Evolutionary conservation across 2,329 filamentous ascomycete species (phyloP).

Genomic region (Cordyceps javanica): DNA sequence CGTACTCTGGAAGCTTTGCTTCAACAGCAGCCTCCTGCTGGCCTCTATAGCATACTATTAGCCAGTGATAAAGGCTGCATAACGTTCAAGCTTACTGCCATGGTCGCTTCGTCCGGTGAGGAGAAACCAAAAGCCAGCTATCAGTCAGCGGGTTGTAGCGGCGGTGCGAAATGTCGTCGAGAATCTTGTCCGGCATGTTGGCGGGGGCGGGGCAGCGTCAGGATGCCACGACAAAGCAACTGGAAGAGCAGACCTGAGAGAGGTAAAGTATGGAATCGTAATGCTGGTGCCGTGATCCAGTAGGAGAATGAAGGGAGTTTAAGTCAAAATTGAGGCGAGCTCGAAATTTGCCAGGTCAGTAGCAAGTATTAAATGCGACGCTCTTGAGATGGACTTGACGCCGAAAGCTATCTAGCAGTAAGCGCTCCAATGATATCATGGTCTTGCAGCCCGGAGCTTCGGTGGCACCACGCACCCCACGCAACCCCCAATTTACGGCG

Average conservation of each 20-base stretch:
- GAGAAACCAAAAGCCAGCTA: conserved; percentile 89
- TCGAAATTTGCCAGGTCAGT: background rate
- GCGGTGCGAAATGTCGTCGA: conserved; percentile 94
- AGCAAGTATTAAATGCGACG: background rate
- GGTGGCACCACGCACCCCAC: background rate
- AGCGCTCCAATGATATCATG: conserved; percentile 14
- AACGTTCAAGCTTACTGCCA: conserved; percentile 69
- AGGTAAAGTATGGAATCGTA: background rate
- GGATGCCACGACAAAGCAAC: background rate
- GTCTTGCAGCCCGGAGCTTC: background rate
- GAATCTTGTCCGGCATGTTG: conserved; percentile 65
- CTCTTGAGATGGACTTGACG: background rate
- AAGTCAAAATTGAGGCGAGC: background rate
- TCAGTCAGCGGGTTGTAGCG: conserved; percentile 88
- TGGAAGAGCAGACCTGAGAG: background rate
- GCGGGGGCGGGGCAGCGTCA: conserved; percentile 13
- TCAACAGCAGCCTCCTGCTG: conserved; percentile 68
- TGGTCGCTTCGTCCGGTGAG: conserved; percentile 91
- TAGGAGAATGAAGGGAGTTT: background rate
- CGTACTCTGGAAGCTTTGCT: conserved; percentile 69
- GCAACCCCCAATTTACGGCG: conserved; percentile 6
- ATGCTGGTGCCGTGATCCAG: background rate
- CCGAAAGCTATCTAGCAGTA: conserved; percentile 1
- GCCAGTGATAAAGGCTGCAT: conserved; percentile 16
- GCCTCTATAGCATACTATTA: conserved; percentile 48